Evolutionary conservation across 306 rosid genomes (phyloP).

Genomic region (Pachyrhizus erosus): DNA sequence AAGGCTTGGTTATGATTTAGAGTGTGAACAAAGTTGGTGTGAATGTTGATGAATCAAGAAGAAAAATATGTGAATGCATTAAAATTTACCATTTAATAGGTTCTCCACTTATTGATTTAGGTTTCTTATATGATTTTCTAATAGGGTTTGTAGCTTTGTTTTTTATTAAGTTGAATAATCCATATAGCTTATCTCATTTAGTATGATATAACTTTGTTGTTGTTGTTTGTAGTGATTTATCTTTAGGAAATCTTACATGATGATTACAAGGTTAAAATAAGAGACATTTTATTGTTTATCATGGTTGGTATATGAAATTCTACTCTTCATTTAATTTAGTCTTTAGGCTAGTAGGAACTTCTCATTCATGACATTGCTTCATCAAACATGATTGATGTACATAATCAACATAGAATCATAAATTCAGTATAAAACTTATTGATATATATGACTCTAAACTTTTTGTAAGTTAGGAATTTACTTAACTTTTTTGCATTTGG

Average conservation of each 20-base stretch:
- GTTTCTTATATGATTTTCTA: neutral
- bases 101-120: neutral
- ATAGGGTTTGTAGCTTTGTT: neutral
- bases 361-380: neutral
- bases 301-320: neutral
- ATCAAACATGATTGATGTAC: neutral
- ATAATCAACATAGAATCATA: neutral
- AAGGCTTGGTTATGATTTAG: neutral
- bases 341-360: neutral
- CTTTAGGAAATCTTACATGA: neutral
- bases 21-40: neutral
- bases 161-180: too few species aligned
- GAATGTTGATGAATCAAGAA: conserved; percentile 10
- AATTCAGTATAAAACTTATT: neutral
- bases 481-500: neutral
- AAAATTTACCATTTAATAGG: neutral
- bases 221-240: neutral
- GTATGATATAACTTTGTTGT: too few species aligned
- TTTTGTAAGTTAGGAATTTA: neutral
- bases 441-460: neutral
- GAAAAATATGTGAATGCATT: neutral
- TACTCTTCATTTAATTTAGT: neutral
- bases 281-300: neutral
- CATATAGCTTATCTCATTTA: neutral
- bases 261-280: neutral